phyloP scores from a whole-genome alignment of 2,329 filamentous ascomycete genomes.

The Fusarium fracticaudum region DNA sequence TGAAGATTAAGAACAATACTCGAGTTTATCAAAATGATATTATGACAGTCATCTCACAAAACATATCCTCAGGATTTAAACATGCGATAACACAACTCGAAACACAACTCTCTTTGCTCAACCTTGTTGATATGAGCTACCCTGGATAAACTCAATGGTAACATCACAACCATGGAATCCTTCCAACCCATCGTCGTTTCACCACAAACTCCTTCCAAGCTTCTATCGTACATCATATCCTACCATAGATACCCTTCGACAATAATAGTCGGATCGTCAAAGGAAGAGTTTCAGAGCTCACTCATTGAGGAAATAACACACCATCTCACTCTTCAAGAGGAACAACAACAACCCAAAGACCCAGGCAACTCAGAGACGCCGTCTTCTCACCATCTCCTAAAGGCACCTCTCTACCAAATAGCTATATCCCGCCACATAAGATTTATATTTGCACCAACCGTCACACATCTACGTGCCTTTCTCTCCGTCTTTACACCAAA shows the following conservation, averaged over 20 bases:
- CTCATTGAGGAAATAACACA: conserved; percentile 60
- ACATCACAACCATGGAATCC: conserved; percentile 20
- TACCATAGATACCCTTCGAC: conserved; percentile 67
- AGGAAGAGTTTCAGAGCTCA: conserved; percentile 70
- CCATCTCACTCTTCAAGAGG: conserved; percentile 25
- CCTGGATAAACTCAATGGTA: conserved; percentile 13
- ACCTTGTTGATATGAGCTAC: background rate
- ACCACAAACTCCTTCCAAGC: conserved; percentile 64
- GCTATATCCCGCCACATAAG: conserved; percentile 74
- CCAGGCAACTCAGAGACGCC: background rate
- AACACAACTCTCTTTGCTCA: background rate
- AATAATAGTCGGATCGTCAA: conserved; percentile 75
- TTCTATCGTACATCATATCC: conserved; percentile 72
- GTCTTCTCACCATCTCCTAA: conserved; percentile 55
- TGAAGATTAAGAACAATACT: background rate
- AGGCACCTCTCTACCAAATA: conserved; percentile 74
- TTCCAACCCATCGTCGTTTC: conserved; percentile 57
- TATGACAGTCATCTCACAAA: background rate
- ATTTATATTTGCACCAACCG: conserved; percentile 77
- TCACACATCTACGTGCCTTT: conserved; percentile 80
- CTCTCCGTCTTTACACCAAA: conserved; percentile 65
- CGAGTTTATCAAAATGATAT: background rate
- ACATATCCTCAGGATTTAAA: background rate
- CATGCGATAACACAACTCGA: background rate
- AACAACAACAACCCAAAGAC: background rate